These are phyloP conservation scores for Phytophthora sp. DNA, from an alignment of 352 stramenopile species.

Conservation along the genomic window DNA sequence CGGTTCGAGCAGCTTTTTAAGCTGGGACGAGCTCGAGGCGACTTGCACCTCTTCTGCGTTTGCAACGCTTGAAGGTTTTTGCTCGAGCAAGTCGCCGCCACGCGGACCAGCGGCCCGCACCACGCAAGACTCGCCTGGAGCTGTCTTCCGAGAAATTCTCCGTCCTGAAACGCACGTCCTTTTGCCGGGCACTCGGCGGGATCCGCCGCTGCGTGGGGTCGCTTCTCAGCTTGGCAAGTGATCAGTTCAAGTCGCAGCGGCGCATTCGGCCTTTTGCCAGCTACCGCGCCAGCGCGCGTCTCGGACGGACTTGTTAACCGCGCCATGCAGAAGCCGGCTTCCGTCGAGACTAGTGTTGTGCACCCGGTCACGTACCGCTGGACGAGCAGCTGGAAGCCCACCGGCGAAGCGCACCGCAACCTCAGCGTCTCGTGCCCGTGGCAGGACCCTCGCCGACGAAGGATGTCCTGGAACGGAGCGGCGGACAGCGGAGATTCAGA, in stretches of 20 bases:
- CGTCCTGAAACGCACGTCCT: conserved; percentile 30
- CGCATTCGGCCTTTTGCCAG: conserved; percentile 38
- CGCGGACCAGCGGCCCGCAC: conserved; percentile 4
- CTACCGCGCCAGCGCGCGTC: conserved; percentile 18
- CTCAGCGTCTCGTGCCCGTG: conserved; percentile 25
- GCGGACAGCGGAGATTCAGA: not conserved
- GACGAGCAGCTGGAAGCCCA: conserved; percentile 23
- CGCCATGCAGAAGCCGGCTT: conserved; percentile 14
- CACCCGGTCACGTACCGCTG: conserved; percentile 33
- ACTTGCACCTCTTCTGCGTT: conserved; percentile 18
- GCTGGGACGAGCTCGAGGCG: not conserved
- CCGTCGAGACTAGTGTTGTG: conserved; percentile 11
- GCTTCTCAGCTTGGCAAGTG: conserved; percentile 30
- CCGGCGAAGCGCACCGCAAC: conserved; percentile 5
- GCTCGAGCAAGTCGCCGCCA: not conserved
- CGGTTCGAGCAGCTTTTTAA: not conserved
- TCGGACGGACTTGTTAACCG: conserved; percentile 4
- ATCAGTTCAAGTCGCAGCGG: not conserved
- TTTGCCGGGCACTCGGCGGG: conserved; percentile 18
- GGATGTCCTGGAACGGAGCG: conserved; percentile 32
- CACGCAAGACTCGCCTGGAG: conserved; percentile 13
- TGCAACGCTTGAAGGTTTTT: conserved; percentile 34
- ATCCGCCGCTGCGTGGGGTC: conserved; percentile 17
- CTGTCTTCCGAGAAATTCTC: conserved; percentile 32
- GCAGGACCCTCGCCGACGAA: conserved; percentile 16